Evolutionary conservation across 768 basidiomycete genomes (phyloP).

Genomic region (Russula vinacea): DNA sequence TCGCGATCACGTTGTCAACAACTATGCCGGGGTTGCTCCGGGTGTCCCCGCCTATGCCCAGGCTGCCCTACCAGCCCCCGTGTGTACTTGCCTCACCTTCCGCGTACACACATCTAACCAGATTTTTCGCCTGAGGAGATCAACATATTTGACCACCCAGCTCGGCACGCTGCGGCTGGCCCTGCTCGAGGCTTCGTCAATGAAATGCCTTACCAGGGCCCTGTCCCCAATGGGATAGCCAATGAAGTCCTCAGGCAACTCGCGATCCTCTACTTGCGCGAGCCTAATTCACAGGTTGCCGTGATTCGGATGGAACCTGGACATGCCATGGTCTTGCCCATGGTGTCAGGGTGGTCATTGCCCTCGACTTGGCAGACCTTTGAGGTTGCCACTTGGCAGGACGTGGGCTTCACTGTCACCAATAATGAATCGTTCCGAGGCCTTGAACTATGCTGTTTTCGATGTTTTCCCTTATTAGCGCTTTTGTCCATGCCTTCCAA

Average conservation of each 20-base stretch:
- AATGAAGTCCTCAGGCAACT: background rate
- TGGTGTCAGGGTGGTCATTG: background rate
- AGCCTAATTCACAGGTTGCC: background rate
- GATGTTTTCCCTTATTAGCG: no score
- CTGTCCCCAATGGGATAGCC: background rate
- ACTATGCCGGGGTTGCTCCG: no score
- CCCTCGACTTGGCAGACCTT: background rate
- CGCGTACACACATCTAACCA: background rate
- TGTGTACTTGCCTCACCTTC: background rate
- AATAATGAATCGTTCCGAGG: no score
- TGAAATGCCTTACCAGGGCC: no score
- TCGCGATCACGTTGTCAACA: background rate
- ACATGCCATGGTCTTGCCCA: no score
- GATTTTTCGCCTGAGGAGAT: background rate
- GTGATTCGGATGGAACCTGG: constrained; percentile 2
- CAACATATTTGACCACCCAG: background rate
- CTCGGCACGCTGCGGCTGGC: background rate
- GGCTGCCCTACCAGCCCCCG: background rate
- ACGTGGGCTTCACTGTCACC: no score
- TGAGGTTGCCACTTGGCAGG: background rate
- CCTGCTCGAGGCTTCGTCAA: background rate
- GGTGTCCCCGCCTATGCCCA: background rate
- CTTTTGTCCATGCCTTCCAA: no score
- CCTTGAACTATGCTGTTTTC: no score
- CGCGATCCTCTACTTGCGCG: background rate